Percentiles rank a stretch among this genome's conserved stretches.
phyloP scores from a whole-genome alignment of 2,329 filamentous ascomycete genomes.

The Blastomyces parvus region DNA sequence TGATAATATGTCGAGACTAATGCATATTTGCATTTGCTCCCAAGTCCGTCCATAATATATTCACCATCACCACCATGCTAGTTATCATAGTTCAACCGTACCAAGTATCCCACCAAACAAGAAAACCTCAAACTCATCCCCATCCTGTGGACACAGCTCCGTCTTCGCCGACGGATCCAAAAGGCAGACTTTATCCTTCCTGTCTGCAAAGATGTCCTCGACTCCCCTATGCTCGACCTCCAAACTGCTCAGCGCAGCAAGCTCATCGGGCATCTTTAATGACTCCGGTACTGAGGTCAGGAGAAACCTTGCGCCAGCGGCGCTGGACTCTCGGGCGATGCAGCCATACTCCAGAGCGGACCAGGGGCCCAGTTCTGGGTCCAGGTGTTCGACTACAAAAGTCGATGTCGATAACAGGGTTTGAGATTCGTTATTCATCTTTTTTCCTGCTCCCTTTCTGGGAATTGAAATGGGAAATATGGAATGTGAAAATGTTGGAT shows the following conservation, averaged over 20 bases:
- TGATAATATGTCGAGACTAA: background rate
- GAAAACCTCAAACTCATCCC: conserved; percentile 75
- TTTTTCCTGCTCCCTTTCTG: background rate
- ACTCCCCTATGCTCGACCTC: conserved; percentile 67
- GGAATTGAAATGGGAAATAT: background rate
- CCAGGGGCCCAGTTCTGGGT: conserved; percentile 88
- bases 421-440: background rate
- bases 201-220: conserved; percentile 65
- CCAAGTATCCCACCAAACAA: conserved; percentile 93
- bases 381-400: conserved; percentile 93
- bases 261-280: conserved; percentile 51
- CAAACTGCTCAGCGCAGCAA: conserved; percentile 55
- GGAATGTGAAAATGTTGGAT: background rate
- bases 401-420: conserved; percentile 44
- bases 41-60: background rate
- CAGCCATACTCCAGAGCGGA: conserved; percentile 84
- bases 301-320: conserved; percentile 59
- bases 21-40: background rate
- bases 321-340: conserved; percentile 72
- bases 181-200: conserved; percentile 71
- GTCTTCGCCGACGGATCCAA: conserved; percentile 75
- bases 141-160: conserved; percentile 77
- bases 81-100: conserved; percentile 34
- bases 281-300: conserved; percentile 68
- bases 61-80: background rate